Base-by-base conservation (phyloP, 2,329 filamentous ascomycete genomes). In the Diplodia seriata region DNA sequence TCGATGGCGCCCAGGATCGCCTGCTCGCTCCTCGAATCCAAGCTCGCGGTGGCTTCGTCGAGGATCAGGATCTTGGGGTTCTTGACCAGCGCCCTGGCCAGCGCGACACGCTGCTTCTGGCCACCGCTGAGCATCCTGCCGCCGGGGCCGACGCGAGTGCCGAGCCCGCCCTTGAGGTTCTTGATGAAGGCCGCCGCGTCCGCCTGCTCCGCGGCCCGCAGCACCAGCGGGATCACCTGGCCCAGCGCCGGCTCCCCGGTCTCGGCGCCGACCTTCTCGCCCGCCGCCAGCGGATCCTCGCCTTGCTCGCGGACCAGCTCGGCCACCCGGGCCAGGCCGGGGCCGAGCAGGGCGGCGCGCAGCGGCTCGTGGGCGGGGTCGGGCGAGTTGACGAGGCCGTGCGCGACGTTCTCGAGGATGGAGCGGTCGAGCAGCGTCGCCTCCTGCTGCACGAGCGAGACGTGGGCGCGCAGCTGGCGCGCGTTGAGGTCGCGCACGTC, bases 11-110 rank as follows among this genome's bases (percentile, higher is more conserved):
- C 71, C 71, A 87, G 84, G 53, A 89, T 87, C 4, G 82, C 80
- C 54, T 79, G 80, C 72, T 89, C 87, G 56, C 83, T 87, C 2
- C 81, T 81, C 15, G 86, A 87, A 73, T 90, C 87, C 0, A 90
- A 80, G 1, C 87, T 83, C 0, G 86, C 83, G 1, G 87, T 90
- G 2, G 87, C 87, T 73, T 90, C 87, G 54, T 90, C 88, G 2
- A 89, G 78, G 12, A 90, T 80, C 3, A 89, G 78, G 9, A 90
- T 84, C 61, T 80, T 80, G 2, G 87, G 87, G 55, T 89, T 81
- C 3, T 84, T 80, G 36, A 89, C 83, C 15, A 90, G 76, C 5
- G 78, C 78, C 20, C 87, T 80, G 1, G 87, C 87, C 6, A 89
- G 80, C 8, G 86, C 86, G 65, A 90, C 80, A 5, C 87, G 81